Conservation (phyloP, 176 grass and related monocot species). For the Hordeum marinum region DNA sequence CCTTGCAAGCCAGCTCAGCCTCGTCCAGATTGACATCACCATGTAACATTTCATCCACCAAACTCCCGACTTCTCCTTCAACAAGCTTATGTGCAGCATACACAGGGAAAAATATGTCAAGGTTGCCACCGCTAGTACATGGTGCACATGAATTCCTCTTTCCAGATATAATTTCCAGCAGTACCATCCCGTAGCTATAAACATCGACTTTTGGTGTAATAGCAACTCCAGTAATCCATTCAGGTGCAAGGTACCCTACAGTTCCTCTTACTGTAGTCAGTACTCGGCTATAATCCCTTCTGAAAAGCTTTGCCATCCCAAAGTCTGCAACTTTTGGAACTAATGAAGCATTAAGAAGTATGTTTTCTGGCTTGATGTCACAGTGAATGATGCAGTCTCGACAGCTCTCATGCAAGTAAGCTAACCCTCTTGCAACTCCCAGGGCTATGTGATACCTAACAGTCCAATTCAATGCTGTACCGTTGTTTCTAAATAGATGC, state of each 20-base stretch:
- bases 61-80: background rate
- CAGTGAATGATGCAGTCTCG: conserved; percentile 35
- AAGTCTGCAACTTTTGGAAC: conserved; percentile 32
- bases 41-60: conserved; percentile 18
- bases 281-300: conserved; percentile 27
- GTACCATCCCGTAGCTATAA: conserved; percentile 27
- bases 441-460: conserved; percentile 42
- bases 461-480: conserved; percentile 21
- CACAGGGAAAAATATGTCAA: conserved; percentile 23
- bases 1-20: conserved; percentile 15
- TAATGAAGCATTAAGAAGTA: conserved; percentile 16
- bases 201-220: conserved; percentile 37
- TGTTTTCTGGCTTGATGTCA: conserved; percentile 31
- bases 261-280: conserved; percentile 38
- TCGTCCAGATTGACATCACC: conserved; percentile 17
- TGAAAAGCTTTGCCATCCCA: conserved; percentile 38
- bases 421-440: conserved; percentile 49
- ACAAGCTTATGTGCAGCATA: conserved; percentile 7
- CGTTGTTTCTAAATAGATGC: conserved; percentile 20
- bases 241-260: conserved; percentile 26
- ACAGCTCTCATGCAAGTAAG: conserved; percentile 57
- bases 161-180: conserved; percentile 34
- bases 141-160: background rate
- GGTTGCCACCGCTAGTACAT: background rate
- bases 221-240: conserved; percentile 24